Evolutionary conservation across 148 eudicot species (phyloP), one percentile per base, ranked within the genome.

Genomic region (Nyssa sinensis): DNA sequence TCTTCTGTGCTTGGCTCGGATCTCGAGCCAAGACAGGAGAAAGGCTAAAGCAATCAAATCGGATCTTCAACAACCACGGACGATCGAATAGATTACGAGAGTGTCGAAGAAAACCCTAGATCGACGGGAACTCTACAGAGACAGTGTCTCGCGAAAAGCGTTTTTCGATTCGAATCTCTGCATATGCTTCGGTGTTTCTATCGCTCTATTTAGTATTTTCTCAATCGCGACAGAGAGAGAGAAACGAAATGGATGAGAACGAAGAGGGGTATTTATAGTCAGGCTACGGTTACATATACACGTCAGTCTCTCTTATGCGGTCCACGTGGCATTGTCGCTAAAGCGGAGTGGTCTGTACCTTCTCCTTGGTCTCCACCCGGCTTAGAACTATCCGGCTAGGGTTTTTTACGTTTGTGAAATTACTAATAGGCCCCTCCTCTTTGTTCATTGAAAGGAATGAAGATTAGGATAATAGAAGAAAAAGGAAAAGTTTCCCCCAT

Each of bases 1-100:
- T 73, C n/a, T n/a, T n/a, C n/a, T n/a, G n/a, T n/a, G n/a, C 97
- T 88, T 90, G 94, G 91, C 97, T 84, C 94, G 85, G 92, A 92
- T 88, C 94, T 90, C 91, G 92, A 92, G 91, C 94, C 94, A 90
- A 90, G 94, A 88, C 84, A 86, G 88, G 71, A 72, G 75, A 23
- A 77, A 76, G n/a, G n/a, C n/a, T n/a, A n/a, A n/a, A n/a, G n/a
- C 84, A 69, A 73, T 78, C 75, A 44, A 74, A 66, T 77, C 79
- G 63, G 63, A 74, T 73, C 70, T 16, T 23, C 51, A 61, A 29
- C 62, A 27, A 51, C 47, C 23, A 30, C 63, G 61, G 76, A n/a
- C 37, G 27, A 57, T 12, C 10, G 49, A 14, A 44, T 59, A 47
- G 12, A 41, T 29, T 29, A 7, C 21, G 33, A 51, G 64, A 30